Base-by-base conservation (phyloP, 305 asterid genomes). In the Fraxinus dipetala region DNA sequence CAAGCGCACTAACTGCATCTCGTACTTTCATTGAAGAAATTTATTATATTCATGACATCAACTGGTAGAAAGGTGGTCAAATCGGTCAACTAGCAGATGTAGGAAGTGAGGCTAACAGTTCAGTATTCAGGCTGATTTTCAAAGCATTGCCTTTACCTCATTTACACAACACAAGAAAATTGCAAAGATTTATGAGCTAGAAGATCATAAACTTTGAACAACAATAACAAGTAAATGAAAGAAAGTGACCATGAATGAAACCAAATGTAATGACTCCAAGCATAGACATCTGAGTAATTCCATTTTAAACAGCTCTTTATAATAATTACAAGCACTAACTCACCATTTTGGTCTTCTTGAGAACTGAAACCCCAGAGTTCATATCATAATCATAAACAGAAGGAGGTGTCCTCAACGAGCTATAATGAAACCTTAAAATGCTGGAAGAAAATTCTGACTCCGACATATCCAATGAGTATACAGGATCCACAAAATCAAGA, bases 361-460 rank as follows among this genome's bases (percentile, higher is more conserved):
- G 89, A 88, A 91, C 98, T 54, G 97, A 96, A 87, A 90, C 83
- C 84, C 93, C 94, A 6, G 93, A 85, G 83, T 91, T 83, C 99
- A 96, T 93, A 82, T 94, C 99, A 90, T 93, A 96, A 81, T 94
- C 97, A 80, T 94, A 93, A 72, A 93, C 94, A 34, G 99, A 96
- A 81, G 87, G 88, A 32, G 99, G 98, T n/a, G 97, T 94, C 88
- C 86, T 94, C 93, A 96, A 54, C 67, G 98, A 96, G 87, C 95
- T 90, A 84, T 94, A 96, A 59, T 3, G 76, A 87, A 89, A 96
- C 89, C 97, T 89, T 77, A 96, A 86, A 87, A 94, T 88, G 79
- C 87, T 90, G 87, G 99, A 94, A 82, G 90, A 85, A 82, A 94
- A 96, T 73, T 90, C 89, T 10, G 99, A 93, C 87, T 92, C 94